Percentiles rank a stretch among this genome's conserved stretches.
These are phyloP conservation scores for Cordyceps farinosa DNA, from an alignment of 2,329 filamentous ascomycete genomes.

Conservation along the genomic window DNA sequence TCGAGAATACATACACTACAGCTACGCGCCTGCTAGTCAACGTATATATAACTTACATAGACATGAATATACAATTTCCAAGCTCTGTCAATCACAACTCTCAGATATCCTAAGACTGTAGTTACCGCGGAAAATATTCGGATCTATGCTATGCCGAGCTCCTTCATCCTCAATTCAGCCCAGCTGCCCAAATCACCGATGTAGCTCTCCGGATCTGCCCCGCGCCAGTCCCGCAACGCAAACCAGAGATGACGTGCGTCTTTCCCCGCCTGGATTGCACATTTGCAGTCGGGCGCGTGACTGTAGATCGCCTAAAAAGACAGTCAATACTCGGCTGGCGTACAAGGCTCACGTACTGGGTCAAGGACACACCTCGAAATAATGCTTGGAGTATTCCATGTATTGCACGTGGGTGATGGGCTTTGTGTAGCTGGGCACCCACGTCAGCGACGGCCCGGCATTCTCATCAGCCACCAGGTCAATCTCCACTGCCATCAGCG, in stretches of 20 bases:
- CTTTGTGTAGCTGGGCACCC: conserved; percentile 21
- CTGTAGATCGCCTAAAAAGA: conserved; percentile 19
- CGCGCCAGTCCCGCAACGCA: conserved; percentile 20
- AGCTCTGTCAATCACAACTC: too few species aligned
- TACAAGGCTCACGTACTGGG: neutral
- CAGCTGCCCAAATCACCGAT: conserved; percentile 4
- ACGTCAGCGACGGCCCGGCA: conserved; percentile 23
- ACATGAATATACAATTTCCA: too few species aligned
- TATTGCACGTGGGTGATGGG: conserved; percentile 22
- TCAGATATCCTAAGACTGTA: too few species aligned
- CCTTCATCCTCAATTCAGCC: conserved; percentile 9
- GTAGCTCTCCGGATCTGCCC: conserved; percentile 3
- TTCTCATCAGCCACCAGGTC: conserved; percentile 22
- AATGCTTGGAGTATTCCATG: conserved; percentile 24
- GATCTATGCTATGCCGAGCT: neutral
- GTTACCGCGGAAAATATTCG: too few species aligned
- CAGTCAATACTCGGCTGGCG: neutral
- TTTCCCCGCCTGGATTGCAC: conserved; percentile 25
- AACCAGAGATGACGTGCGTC: conserved; percentile 30
- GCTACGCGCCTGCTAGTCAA: too few species aligned
- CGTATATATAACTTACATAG: too few species aligned
- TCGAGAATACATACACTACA: too few species aligned
- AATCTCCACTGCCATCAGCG: conserved; percentile 20
- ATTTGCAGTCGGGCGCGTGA: conserved; percentile 22
- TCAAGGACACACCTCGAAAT: conserved; percentile 24